Evolutionary conservation across 2,329 filamentous ascomycete genomes (phyloP).

Genomic region (Botryotinia globosa): DNA sequence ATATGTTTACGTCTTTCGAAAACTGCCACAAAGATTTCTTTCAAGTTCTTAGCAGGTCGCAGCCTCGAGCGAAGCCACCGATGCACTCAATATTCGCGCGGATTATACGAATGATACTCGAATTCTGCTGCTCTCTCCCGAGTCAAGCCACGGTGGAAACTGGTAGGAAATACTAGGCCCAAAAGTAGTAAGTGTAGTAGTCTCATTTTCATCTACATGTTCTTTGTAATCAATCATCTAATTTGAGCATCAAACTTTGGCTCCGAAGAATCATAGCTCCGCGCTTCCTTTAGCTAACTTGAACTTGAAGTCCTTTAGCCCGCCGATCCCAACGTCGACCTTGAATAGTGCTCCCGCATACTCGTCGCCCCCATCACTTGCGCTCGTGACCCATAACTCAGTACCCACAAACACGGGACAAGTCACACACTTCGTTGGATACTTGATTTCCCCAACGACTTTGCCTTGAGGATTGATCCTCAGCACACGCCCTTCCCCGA

Average conservation of each 20-base stretch:
- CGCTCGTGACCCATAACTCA: conserved; percentile 76
- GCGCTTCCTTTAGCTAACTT: conserved; percentile 40
- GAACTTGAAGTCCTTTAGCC: conserved; percentile 63
- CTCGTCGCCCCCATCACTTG: conserved; percentile 61
- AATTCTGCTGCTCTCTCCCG: neutral
- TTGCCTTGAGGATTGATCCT: conserved; percentile 65
- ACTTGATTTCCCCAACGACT: conserved; percentile 68
- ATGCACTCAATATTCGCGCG: neutral
- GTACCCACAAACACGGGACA: conserved; percentile 77
- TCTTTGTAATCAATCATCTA: neutral
- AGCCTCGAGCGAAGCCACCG: neutral
- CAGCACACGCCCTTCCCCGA: conserved; percentile 72
- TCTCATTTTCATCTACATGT: neutral
- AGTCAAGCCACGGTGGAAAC: neutral
- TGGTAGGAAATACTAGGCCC: no score
- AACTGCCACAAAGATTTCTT: no score
- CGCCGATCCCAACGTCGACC: conserved; percentile 71
- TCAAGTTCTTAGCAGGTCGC: neutral
- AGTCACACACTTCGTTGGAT: conserved; percentile 77
- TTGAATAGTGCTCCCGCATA: conserved; percentile 71
- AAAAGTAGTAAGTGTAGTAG: neutral
- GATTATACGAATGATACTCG: neutral
- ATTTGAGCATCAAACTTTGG: neutral
- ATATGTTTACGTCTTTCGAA: neutral
- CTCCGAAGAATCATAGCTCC: conserved; percentile 8